Evolutionary conservation across 2,329 filamentous ascomycete species (phyloP).

Genomic region (Fragosphaeria purpurea): DNA sequence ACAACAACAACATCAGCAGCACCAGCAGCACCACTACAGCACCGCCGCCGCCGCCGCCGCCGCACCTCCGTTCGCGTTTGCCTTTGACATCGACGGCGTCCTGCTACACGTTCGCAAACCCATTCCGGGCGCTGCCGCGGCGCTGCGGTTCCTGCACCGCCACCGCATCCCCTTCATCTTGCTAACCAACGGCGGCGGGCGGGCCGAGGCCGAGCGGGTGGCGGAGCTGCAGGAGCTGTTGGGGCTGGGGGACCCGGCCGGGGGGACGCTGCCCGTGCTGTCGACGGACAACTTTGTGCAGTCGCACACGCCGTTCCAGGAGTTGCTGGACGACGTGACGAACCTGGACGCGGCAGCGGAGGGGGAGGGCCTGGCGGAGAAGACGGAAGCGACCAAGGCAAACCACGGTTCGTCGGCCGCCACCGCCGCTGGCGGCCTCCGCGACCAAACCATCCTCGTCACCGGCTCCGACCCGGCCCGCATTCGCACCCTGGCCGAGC

Average conservation of each 20-base stretch:
- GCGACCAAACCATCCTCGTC: conserved; percentile 60
- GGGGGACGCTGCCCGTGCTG: conserved; percentile 52
- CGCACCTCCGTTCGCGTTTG: conserved; percentile 29
- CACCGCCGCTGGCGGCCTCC: conserved; percentile 31
- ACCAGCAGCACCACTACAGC: not conserved
- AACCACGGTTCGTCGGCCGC: not conserved
- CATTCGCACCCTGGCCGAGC: conserved; percentile 64
- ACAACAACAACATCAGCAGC: too few relatives aligned
- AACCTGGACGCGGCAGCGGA: conserved; percentile 3
- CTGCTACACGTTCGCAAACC: conserved; percentile 71
- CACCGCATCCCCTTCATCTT: conserved; percentile 84
- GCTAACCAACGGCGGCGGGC: conserved; percentile 90
- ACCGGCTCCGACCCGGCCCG: conserved; percentile 59
- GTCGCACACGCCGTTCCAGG: conserved; percentile 81
- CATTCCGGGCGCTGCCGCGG: conserved; percentile 66
- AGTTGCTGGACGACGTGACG: conserved; percentile 35
- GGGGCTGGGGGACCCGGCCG: conserved; percentile 71
- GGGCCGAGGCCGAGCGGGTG: conserved; percentile 65
- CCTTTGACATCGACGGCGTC: conserved; percentile 74
- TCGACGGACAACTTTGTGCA: conserved; percentile 68
- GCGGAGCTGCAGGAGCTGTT: conserved; percentile 58
- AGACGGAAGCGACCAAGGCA: not conserved
- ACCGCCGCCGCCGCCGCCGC: not conserved
- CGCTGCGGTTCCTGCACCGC: conserved; percentile 62
- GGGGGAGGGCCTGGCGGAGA: not conserved